Percentiles rank a stretch among this genome's conserved stretches.
phyloP scores from a whole-genome alignment of 805 yeast species.

The Metschnikowia continentalis region DNA sequence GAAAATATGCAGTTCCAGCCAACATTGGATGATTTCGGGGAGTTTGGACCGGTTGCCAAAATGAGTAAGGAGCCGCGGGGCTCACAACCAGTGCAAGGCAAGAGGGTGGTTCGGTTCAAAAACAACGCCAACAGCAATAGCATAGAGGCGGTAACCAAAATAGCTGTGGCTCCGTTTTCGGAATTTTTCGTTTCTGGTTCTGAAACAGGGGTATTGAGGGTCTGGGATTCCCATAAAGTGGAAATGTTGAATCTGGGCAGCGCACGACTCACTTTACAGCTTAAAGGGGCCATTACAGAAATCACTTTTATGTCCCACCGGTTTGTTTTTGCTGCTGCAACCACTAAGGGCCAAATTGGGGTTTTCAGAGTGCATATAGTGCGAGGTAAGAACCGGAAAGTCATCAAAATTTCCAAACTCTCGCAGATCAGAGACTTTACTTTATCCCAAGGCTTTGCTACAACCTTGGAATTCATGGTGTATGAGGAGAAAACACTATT shows the following conservation, averaged over 20 bases:
- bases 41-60: constrained; percentile 49
- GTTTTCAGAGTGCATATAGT: constrained; percentile 34
- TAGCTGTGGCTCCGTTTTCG: constrained; percentile 58
- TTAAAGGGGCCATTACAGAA: constrained; percentile 47
- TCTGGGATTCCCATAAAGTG: constrained; percentile 73
- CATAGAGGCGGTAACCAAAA: constrained; percentile 45
- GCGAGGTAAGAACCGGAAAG: constrained; percentile 30
- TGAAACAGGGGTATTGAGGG: constrained; percentile 61
- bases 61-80: constrained; percentile 6
- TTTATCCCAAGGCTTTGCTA: constrained; percentile 37
- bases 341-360: constrained; percentile 43
- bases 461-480: constrained; percentile 39
- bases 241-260: constrained; percentile 57
- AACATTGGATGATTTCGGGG: constrained; percentile 54
- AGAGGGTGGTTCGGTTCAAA: constrained; percentile 48
- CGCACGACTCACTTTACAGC: constrained; percentile 30
- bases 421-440: constrained; percentile 16
- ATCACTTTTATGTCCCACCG: constrained; percentile 50
- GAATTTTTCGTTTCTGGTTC: constrained; percentile 75
- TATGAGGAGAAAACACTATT: constrained; percentile 41
- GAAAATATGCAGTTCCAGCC: constrained; percentile 53
- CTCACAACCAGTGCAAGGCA: constrained; percentile 30
- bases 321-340: constrained; percentile 55
- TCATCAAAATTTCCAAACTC: constrained; percentile 23
- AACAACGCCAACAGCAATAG: constrained; percentile 51